Evolutionary conservation across 108 stramenopile genomes (phyloP).

Genomic region (Cylindrotheca closterium): DNA sequence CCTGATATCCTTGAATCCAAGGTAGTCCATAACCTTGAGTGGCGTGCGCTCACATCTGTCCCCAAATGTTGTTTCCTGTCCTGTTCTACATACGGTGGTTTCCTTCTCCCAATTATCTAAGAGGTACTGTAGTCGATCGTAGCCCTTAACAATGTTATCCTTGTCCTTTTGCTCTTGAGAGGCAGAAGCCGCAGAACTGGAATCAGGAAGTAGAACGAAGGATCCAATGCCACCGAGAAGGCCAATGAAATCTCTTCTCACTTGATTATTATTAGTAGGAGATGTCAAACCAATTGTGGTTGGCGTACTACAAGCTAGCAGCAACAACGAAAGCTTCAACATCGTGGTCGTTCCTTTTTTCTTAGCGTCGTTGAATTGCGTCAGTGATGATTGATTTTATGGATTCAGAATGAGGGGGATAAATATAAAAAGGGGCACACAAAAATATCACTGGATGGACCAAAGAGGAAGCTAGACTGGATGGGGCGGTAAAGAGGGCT

Average conservation of each 20-base stretch:
- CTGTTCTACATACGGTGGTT: slow-evolving; percentile 73
- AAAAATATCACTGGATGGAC: too few relatives aligned
- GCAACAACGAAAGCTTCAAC: too few relatives aligned
- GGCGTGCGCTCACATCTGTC: slow-evolving; percentile 79
- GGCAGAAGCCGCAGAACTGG: slow-evolving; percentile 12
- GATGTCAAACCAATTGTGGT: too few relatives aligned
- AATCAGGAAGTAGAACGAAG: not conserved
- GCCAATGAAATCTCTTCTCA: not conserved
- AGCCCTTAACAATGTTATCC: slow-evolving; percentile 65
- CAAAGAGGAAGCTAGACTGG: too few relatives aligned
- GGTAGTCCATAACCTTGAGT: slow-evolving; percentile 75
- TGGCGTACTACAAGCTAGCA: not conserved
- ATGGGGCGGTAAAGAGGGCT: too few relatives aligned
- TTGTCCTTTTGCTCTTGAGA: slow-evolving; percentile 65
- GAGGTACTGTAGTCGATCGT: slow-evolving; percentile 69
- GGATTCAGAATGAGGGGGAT: too few relatives aligned
- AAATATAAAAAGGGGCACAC: too few relatives aligned
- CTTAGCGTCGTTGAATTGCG: too few relatives aligned
- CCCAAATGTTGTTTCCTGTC: slow-evolving; percentile 39
- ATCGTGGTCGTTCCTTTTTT: too few relatives aligned
- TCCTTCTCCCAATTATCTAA: slow-evolving; percentile 83
- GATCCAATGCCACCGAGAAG: not conserved
- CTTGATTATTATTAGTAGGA: too few relatives aligned
- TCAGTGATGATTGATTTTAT: too few relatives aligned
- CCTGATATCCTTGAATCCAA: slow-evolving; percentile 69